A percentile compares a stretch with the other conserved stretches of the same genome.
Conservation (phyloP, 164 flowering plant species). For the Stephania yunnanensis region DNA sequence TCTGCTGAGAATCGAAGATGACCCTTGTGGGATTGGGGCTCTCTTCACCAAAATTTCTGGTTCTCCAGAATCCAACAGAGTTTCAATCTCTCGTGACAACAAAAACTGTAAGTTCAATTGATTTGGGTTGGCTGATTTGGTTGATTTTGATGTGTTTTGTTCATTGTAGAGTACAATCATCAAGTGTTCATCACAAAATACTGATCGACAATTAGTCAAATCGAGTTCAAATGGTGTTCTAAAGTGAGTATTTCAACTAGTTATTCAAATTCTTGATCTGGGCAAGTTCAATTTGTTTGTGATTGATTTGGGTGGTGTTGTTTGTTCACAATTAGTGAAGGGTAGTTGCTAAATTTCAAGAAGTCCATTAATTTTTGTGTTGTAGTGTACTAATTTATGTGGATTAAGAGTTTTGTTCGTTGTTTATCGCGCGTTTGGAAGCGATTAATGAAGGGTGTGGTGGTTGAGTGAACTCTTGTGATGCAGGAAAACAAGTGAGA, state of each 20-base stretch:
- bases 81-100: background rate
- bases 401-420: too few species aligned
- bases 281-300: background rate
- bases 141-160: background rate
- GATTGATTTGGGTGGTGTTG: background rate
- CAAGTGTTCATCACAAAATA: conserved; percentile 3
- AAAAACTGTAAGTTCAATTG: conserved; percentile 1
- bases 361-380: too few species aligned
- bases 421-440: background rate
- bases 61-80: background rate
- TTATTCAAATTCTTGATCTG: background rate
- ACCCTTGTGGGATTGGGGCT: conserved; percentile 4
- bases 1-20: background rate
- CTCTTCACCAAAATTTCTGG: background rate
- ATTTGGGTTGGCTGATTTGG: too few species aligned
- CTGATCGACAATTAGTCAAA: background rate
- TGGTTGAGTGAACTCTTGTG: background rate
- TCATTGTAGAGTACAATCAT: conserved; percentile 4
- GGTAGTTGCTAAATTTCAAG: too few species aligned
- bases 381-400: too few species aligned
- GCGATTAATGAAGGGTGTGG: background rate
- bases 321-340: background rate
- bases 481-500: conserved; percentile 22
- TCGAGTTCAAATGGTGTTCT: background rate
- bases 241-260: conserved; percentile 7